Evolutionary conservation across 1,284 basidiomycete genomes (phyloP).

Genomic region (Microbotryomycetes sp.): DNA sequence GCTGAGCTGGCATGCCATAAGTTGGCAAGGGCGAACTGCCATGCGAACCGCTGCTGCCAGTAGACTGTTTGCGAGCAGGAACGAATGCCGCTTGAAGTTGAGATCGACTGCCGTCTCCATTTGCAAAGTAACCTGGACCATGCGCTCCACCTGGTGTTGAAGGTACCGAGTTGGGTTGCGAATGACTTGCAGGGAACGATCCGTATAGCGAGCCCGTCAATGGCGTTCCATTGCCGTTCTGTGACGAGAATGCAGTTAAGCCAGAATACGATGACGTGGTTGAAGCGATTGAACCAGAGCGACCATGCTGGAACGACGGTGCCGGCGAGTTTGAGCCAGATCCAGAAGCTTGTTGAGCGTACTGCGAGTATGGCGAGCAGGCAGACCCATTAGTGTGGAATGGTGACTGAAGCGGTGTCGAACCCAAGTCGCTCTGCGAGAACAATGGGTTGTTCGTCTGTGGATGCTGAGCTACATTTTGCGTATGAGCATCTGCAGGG

Average conservation of each 20-base stretch:
- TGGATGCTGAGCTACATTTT: neutral
- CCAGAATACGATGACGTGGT: slow-evolving; percentile 29
- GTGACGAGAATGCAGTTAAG: slow-evolving; percentile 30
- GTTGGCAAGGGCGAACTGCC: slow-evolving; percentile 1
- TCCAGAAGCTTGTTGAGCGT: neutral
- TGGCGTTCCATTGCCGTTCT: slow-evolving; percentile 18
- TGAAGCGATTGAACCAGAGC: slow-evolving; percentile 32
- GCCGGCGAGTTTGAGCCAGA: slow-evolving; percentile 15
- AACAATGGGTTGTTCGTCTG: too few relatives aligned
- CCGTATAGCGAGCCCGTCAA: slow-evolving; percentile 30
- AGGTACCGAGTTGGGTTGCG: slow-evolving; percentile 23
- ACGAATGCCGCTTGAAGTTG: slow-evolving; percentile 16
- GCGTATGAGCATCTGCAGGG: too few relatives aligned
- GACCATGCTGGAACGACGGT: slow-evolving; percentile 16
- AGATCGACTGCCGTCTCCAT: slow-evolving; percentile 10
- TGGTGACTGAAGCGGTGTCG: neutral
- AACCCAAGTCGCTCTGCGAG: too few relatives aligned
- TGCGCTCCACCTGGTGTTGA: slow-evolving; percentile 14
- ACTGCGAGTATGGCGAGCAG: neutral
- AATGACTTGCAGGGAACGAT: slow-evolving; percentile 24
- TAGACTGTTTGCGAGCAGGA: slow-evolving; percentile 7
- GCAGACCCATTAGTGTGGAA: too few relatives aligned
- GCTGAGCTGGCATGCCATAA: neutral
- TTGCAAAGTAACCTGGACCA: slow-evolving; percentile 11
- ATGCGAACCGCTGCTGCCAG: slow-evolving; percentile 4